Percentiles rank a stretch among this genome's conserved stretches.
Conservation (phyloP, 495 filamentous ascomycete genomes). For the Penicillium antarcticum region DNA sequence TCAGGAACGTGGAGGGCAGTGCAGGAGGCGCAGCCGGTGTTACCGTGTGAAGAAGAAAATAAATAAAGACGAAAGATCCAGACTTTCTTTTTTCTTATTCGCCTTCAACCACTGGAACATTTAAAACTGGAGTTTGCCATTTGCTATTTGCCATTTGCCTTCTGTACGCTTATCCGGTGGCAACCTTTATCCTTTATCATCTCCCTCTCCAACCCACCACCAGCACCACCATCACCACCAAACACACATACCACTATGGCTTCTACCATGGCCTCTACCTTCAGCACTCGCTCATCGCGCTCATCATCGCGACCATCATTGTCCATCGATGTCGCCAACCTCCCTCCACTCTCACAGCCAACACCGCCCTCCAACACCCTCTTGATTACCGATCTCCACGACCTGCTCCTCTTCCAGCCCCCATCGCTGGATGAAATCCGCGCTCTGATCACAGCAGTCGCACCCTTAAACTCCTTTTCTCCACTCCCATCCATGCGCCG, state of each 20-base stretch:
- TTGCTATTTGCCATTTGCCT: constrained; percentile 2
- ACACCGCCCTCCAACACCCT: constrained; percentile 89
- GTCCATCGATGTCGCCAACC: constrained; percentile 74
- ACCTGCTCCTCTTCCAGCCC: constrained; percentile 74
- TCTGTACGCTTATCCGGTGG: constrained; percentile 10
- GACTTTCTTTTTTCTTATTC: background rate
- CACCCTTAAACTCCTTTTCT: constrained; percentile 80
- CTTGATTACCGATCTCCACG: constrained; percentile 81
- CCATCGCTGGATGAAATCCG: constrained; percentile 74
- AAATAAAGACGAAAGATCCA: background rate
- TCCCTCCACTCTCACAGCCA: constrained; percentile 77
- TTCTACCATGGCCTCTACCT: constrained; percentile 20
- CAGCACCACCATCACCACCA: background rate
- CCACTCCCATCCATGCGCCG: constrained; percentile 90
- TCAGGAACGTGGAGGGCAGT: constrained; percentile 5
- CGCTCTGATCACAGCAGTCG: constrained; percentile 60
- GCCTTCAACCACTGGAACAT: no score
- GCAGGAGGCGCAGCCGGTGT: background rate
- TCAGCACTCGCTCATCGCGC: constrained; percentile 34
- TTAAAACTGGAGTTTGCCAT: no score
- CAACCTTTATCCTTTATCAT: constrained; percentile 14
- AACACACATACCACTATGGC: constrained; percentile 16
- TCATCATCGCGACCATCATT: constrained; percentile 50
- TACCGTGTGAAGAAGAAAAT: background rate
- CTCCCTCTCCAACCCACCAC: constrained; percentile 9